phyloP scores from a whole-genome alignment of 1,139 yeast species.

The Wickerhamomyces sp. region DNA sequence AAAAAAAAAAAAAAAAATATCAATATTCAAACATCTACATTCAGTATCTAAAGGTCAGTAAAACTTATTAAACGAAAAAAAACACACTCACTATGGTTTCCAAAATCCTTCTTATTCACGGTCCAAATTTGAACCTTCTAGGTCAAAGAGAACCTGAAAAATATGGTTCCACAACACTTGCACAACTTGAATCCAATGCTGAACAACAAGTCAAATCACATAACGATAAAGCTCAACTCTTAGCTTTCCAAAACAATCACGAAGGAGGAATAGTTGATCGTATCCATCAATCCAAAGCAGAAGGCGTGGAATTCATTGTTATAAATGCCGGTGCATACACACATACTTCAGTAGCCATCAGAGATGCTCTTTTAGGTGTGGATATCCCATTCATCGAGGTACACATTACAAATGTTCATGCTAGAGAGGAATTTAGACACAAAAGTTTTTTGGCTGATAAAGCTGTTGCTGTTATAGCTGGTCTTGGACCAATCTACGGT shows the following conservation, averaged over 20 bases:
- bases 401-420: slow-evolving; percentile 46
- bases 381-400: slow-evolving; percentile 45
- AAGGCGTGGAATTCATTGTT: slow-evolving; percentile 30
- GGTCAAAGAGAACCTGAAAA: slow-evolving; percentile 48
- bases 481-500: slow-evolving; percentile 42
- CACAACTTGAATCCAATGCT: slow-evolving; percentile 38
- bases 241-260: slow-evolving; percentile 36
- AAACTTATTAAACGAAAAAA: not conserved
- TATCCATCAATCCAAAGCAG: slow-evolving; percentile 39
- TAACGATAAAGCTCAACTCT: slow-evolving; percentile 18
- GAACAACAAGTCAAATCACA: slow-evolving; percentile 32
- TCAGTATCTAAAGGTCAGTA: not conserved
- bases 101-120: slow-evolving; percentile 40
- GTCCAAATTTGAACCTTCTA: slow-evolving; percentile 43
- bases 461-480: slow-evolving; percentile 44
- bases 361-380: slow-evolving; percentile 44
- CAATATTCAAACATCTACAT: not conserved
- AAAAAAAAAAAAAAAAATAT: too few relatives aligned
- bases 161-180: slow-evolving; percentile 40
- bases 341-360: slow-evolving; percentile 44
- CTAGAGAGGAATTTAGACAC: slow-evolving; percentile 46
- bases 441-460: slow-evolving; percentile 43
- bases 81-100: slow-evolving; percentile 9
- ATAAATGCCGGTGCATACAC: slow-evolving; percentile 50
- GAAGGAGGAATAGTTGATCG: slow-evolving; percentile 45